Base-by-base conservation (phyloP, 2,329 filamentous ascomycete species). In the Ciborinia camelliae region DNA sequence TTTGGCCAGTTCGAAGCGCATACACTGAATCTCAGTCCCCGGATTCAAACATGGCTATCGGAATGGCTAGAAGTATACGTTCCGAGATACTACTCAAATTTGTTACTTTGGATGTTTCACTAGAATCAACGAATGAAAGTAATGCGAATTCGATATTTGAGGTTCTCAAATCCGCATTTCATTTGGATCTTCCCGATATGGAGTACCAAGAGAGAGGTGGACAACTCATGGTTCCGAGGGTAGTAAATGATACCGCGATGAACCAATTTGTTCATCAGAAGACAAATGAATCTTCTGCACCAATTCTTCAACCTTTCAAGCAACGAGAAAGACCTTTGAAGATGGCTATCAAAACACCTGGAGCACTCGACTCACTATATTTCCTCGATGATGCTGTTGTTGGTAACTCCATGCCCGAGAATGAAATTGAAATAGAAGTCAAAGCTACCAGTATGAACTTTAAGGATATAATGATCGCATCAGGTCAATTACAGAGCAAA, bases 221-320 rank as follows among this genome's bases (percentile, higher is more conserved):
- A 35, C 74, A 79, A 9, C 65, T 74, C 35, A 50, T 68, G 9
- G 66, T 71, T 5, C 70, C 72, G 4, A 66, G 70, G 7, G 57
- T 71, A 8, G 45, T 71, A 8, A 55, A 71, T 12, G 69, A 73
- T 62, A 68, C 70, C 0, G 74, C 76, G 9, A 69, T 70, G 65
- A 69, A n/a, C n/a, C n/a, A n/a, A n/a, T n/a, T n/a, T n/a, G n/a
- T n/a, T n/a, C n/a, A n/a, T n/a, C n/a, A n/a, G n/a, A n/a, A n/a
- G n/a, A n/a, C n/a, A n/a, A n/a, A 71, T 60, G 73, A 76, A 0
- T 74, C 73, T 10, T 71, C 74, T 4, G 71, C 73, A 3, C 70
- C 79, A 5, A 77, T 79, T 64, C 72, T 76, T 0, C 75, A 76
- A 7, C 73, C 76, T 2, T 84, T 84, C 67, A 73, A 74, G 0